Base-by-base conservation (phyloP, 2,329 filamentous ascomycete species). In the Podosphaera xanthii region DNA sequence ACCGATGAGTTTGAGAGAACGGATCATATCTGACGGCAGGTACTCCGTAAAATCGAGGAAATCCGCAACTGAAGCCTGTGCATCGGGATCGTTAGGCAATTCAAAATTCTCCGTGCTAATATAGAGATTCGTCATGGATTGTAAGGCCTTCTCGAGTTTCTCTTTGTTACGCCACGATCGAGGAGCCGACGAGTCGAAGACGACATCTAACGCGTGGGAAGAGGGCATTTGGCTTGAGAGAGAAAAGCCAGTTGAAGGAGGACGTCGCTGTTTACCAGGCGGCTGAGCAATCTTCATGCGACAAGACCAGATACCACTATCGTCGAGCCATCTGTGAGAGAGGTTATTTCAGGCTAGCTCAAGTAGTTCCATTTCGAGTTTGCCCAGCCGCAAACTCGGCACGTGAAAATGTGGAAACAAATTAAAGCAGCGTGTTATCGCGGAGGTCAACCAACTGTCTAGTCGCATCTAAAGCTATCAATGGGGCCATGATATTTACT, bases 21-120 rank as follows among this genome's bases (percentile, higher is more conserved):
- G 79, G 62, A 77, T 73, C 65, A 85, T 77, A 67, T 85, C 82
- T 57, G 81, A 79, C 9, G 82, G 81, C 0, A 85, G 76, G 69
- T 84, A 83, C 69, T 86, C 82, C 68, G 76, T 69, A 52, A 71
- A 70, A 61, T 84, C 81, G 68, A 84, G 77, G 67, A 83, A 84
- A 69, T 84, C 81, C 61, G 79, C 83, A 22, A 84, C 77, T n/a
- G 81, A 83, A 5, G 82, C 80, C 65, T 84, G 80, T 34, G 80
- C 80, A 71, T 85, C 82, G 4, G 81, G 81, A 63, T 84, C 81
- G 58, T 76, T 74, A 63, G 68, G 67, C 31, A 67, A 58, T 54
- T 68, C 65, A 46, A 69, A 60, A 2, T 59, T 59, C 30, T 69
- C 67, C 60, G 69, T 62, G 57, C 62, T 65, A 22, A 59, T 64